Conservation (phyloP, 129 eudicot genomes). For the Chrysanthemum seticuspe region DNA sequence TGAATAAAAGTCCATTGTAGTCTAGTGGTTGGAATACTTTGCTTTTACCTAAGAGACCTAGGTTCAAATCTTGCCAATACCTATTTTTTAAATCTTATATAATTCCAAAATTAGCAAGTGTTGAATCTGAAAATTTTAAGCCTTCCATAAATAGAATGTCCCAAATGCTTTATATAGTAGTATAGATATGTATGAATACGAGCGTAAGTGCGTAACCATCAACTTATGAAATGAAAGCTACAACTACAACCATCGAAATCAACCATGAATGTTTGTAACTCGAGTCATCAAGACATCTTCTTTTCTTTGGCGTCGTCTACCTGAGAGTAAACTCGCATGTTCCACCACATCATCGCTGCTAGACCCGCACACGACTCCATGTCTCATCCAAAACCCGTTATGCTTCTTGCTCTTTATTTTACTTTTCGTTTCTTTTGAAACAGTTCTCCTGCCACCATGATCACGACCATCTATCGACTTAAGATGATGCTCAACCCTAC, state of each 20-base stretch:
- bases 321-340: conserved; percentile 2
- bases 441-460: conserved; percentile 26
- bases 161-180: too few species aligned
- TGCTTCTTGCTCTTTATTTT: conserved; percentile 19
- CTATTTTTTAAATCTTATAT: too few species aligned
- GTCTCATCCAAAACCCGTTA: conserved; percentile 37
- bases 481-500: conserved; percentile 18
- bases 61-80: too few species aligned
- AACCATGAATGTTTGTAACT: neutral
- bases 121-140: too few species aligned
- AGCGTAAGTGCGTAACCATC: too few species aligned
- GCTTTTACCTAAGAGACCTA: too few species aligned
- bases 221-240: too few species aligned
- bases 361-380: conserved; percentile 41
- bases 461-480: conserved; percentile 9
- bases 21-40: too few species aligned
- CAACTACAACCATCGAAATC: neutral
- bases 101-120: too few species aligned
- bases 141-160: too few species aligned
- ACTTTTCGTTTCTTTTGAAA: conserved; percentile 18
- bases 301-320: neutral
- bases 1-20: too few species aligned
- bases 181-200: too few species aligned
- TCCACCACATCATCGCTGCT: neutral
- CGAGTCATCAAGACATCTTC: neutral